Conservation (phyloP, 176 grass and related monocot species). For the Eleusine coracana region DNA sequence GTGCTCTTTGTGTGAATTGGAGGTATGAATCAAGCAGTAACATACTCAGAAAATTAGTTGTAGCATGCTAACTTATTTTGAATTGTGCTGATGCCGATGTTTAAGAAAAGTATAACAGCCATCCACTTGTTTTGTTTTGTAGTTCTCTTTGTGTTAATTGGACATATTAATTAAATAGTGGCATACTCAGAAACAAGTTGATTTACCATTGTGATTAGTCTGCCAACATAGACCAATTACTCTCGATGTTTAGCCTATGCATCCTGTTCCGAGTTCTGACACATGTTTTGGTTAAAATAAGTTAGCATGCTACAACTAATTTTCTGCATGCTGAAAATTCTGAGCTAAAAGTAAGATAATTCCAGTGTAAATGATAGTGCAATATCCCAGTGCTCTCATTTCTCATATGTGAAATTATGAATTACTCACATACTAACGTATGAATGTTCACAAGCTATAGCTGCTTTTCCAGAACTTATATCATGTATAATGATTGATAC, state of each 20-base stretch:
- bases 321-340: conserved; percentile 21
- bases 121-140: background rate
- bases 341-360: background rate
- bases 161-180: background rate
- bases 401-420: background rate
- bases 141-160: background rate
- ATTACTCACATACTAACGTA: conserved; percentile 10
- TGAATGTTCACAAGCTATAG: background rate
- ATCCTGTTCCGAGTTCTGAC: background rate
- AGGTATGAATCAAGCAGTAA: background rate
- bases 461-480: background rate
- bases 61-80: background rate
- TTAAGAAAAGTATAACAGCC: too few species aligned
- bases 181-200: background rate
- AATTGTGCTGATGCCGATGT: background rate
- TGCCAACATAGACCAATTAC: background rate
- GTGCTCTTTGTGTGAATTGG: background rate
- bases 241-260: background rate
- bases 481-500: conserved; percentile 22
- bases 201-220: background rate
- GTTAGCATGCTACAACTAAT: background rate
- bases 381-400: background rate
- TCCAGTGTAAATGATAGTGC: background rate
- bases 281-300: background rate
- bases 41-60: background rate